These are phyloP conservation scores for Dorcoceras hygrometricum DNA, from an alignment of 257 asterid species.

Conservation along the genomic window DNA sequence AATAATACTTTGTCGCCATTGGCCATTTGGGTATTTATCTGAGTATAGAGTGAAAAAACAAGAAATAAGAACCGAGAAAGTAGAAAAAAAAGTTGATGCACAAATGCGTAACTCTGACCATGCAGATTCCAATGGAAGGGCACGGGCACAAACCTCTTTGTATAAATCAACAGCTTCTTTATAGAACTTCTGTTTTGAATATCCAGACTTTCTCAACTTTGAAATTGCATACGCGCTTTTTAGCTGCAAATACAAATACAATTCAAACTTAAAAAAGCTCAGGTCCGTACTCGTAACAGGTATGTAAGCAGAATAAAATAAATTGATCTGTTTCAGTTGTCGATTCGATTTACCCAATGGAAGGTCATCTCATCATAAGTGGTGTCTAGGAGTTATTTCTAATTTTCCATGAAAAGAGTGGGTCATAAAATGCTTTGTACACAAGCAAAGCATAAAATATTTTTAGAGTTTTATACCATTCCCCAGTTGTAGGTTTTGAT, in stretches of 20 bases:
- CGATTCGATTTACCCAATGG: neutral
- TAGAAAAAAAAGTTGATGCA: slow-evolving; percentile 24
- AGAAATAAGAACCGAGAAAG: slow-evolving; percentile 20
- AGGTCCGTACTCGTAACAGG: slow-evolving; percentile 6
- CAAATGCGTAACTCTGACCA: neutral
- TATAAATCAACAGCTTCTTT: slow-evolving; percentile 65
- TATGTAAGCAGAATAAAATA: slow-evolving; percentile 4
- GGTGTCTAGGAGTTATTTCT: neutral
- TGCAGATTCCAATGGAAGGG: slow-evolving; percentile 17
- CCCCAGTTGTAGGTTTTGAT: neutral
- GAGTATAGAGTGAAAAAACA: slow-evolving; percentile 26
- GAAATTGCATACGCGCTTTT: slow-evolving; percentile 80
- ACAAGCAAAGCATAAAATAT: neutral
- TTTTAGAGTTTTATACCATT: neutral
- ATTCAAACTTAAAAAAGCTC: slow-evolving; percentile 14
- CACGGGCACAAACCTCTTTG: slow-evolving; percentile 69
- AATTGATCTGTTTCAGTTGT: slow-evolving; percentile 4
- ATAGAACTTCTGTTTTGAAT: slow-evolving; percentile 75
- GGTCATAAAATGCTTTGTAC: neutral
- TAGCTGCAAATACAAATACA: slow-evolving; percentile 53
- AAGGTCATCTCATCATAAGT: neutral
- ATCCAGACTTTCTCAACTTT: slow-evolving; percentile 74
- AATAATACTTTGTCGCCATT: slow-evolving; percentile 71
- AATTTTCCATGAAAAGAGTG: neutral
- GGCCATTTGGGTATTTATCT: slow-evolving; percentile 85